phyloP scores from a whole-genome alignment of 345 rosid species.

The Stellera chamaejasme region DNA sequence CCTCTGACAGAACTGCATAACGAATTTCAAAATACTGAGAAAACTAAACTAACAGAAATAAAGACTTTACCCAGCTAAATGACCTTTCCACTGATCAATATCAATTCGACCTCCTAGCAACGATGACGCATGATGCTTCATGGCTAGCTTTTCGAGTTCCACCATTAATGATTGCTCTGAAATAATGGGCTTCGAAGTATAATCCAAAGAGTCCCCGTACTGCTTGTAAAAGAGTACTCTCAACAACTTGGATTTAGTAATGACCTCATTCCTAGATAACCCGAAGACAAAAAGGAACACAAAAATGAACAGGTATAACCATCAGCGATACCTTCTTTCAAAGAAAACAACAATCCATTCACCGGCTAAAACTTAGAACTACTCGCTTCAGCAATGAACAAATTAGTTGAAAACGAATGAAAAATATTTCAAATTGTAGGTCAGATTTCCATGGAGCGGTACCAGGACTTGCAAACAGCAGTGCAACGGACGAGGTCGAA shows the following conservation, averaged over 20 bases:
- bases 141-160: constrained; percentile 46
- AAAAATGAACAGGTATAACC: neutral
- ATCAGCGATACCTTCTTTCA: neutral
- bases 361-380: too few species aligned
- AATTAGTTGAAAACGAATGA: neutral
- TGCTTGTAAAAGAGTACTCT: constrained; percentile 43
- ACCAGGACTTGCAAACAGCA: constrained; percentile 81
- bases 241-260: constrained; percentile 46
- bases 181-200: constrained; percentile 14
- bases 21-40: too few species aligned
- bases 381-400: too few species aligned
- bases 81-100: constrained; percentile 78
- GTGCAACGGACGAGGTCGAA: constrained; percentile 77
- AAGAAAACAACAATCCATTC: neutral
- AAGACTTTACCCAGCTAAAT: constrained; percentile 46
- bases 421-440: neutral
- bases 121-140: constrained; percentile 53
- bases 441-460: neutral
- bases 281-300: neutral
- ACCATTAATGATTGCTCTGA: constrained; percentile 28
- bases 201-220: constrained; percentile 12
- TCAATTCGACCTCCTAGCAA: constrained; percentile 35
- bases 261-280: constrained; percentile 39
- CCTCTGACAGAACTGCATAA: too few species aligned
- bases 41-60: too few species aligned